Conservation (phyloP, 106 monocot species). For the Platanthera zijinensis region DNA sequence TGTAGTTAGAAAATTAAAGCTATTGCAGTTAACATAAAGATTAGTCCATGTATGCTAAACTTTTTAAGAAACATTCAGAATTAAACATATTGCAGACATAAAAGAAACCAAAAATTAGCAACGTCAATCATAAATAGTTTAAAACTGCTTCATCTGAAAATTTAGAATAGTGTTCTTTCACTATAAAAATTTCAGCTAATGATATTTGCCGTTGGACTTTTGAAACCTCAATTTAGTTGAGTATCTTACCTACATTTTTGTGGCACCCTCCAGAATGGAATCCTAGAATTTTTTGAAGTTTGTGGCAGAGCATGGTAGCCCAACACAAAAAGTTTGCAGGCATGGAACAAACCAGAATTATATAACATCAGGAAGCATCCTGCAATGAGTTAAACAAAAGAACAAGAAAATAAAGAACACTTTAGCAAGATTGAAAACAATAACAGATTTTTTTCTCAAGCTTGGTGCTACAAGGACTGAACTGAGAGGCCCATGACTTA, state of each 20-base stretch:
- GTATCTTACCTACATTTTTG: constrained; percentile 23
- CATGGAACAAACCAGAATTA: constrained; percentile 25
- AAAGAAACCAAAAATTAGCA: neutral
- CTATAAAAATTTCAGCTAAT: neutral
- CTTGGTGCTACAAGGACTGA: too few species aligned
- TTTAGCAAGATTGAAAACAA: too few species aligned
- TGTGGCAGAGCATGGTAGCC: constrained; percentile 14
- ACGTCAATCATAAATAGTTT: neutral
- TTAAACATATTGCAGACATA: neutral
- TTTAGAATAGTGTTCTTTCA: neutral
- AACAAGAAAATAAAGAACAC: too few species aligned
- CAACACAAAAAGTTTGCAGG: constrained; percentile 26
- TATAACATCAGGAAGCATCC: constrained; percentile 22
- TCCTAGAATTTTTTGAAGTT: neutral
- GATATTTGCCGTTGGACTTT: neutral
- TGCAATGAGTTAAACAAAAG: constrained; percentile 4
- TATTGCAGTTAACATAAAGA: too few species aligned
- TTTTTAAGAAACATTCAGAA: neutral
- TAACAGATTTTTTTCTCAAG: too few species aligned
- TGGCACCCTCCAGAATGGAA: constrained; percentile 16
- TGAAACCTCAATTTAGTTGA: neutral
- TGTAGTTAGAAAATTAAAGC: too few species aligned
- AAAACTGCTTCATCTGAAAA: neutral
- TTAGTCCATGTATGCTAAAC: too few species aligned
- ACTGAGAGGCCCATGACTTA: too few species aligned